Evolutionary conservation across 345 rosid genomes (phyloP), one percentile per base, ranked within the genome.

Genomic region (Orychophragmus violaceus): DNA sequence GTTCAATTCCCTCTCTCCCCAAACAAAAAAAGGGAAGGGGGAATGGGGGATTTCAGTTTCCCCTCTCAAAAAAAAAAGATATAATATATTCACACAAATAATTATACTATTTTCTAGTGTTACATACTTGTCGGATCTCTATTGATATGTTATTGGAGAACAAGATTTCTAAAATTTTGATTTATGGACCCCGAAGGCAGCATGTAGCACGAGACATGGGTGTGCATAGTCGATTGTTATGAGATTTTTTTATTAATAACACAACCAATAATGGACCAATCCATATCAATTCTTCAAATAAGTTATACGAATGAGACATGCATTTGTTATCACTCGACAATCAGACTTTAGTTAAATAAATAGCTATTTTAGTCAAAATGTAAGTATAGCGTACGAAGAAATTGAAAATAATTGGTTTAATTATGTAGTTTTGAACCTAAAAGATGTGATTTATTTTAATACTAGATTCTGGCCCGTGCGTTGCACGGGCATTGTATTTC

Each of bases 51-150:
- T 35, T 25, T 58, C 21, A 21, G 13, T 16, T 7, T 46, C 16
- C 27, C n/a, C n/a, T n/a, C 30, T 9, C 30, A 2, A 33, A 12
- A 19, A 58, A 4, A 1, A n/a, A 16, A 48, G 6, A 10, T 10
- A 50, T 8, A 17, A 3, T 37, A 41, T 50, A 28, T 51, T 30
- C 44, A 52, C 27, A 52, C 8, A 53, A 0, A 62, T 53, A 44
- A 33, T 52, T 33, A 55, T 71, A 54, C n/a, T n/a, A n/a, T 39
- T 21, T 30, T 52, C 22, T 13, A 39, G 12, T 55, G 70, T 45
- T 55, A 55, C 64, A 56, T 71, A 35, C 64, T 46, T 63, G 76
- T 71, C 76, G 70, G 64, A 64, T 71, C 69, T 63, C 63, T 71
- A 55, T 55, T 63, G 58, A 71, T 63, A 71, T 55, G 70, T 57